These are phyloP conservation scores for Termitomyces sp. DNA, from an alignment of 768 basidiomycete species.

Conservation along the genomic window DNA sequence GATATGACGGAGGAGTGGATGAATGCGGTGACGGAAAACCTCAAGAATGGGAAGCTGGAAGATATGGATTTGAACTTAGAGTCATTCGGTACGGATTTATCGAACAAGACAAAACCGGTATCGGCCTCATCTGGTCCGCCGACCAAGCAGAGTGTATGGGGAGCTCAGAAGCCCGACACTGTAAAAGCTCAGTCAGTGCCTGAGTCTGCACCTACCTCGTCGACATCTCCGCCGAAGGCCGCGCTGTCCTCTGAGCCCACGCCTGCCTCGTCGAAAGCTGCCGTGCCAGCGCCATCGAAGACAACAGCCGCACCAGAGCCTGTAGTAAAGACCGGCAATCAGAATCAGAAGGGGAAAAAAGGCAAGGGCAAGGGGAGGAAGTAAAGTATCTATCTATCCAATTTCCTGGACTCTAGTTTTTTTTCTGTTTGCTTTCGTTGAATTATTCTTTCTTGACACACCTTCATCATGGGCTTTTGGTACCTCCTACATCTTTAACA, in stretches of 20 bases:
- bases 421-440: slow-evolving; percentile 12
- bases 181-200: slow-evolving; percentile 14
- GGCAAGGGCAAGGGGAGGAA: slow-evolving; percentile 17
- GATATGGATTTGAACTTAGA: slow-evolving; percentile 8
- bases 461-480: slow-evolving; percentile 7
- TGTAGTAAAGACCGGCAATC: slow-evolving; percentile 9
- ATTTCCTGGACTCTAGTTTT: background rate
- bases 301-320: slow-evolving; percentile 10
- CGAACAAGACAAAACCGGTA: slow-evolving; percentile 1
- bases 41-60: slow-evolving; percentile 15
- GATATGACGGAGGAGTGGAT: slow-evolving; percentile 23
- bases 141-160: slow-evolving; percentile 3
- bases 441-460: slow-evolving; percentile 12
- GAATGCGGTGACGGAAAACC: slow-evolving; percentile 19
- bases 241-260: background rate
- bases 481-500: slow-evolving; percentile 8
- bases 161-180: slow-evolving; percentile 12
- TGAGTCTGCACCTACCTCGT: slow-evolving; percentile 8
- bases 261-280: background rate
- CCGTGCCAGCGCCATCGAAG: background rate
- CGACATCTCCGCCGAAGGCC: slow-evolving; percentile 9
- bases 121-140: slow-evolving; percentile 1
- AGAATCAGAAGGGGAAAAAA: slow-evolving; percentile 18
- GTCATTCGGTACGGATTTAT: slow-evolving; percentile 3
- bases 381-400: background rate